Conservation (phyloP, 345 rosid species). For the Aquilaria sinensis region DNA sequence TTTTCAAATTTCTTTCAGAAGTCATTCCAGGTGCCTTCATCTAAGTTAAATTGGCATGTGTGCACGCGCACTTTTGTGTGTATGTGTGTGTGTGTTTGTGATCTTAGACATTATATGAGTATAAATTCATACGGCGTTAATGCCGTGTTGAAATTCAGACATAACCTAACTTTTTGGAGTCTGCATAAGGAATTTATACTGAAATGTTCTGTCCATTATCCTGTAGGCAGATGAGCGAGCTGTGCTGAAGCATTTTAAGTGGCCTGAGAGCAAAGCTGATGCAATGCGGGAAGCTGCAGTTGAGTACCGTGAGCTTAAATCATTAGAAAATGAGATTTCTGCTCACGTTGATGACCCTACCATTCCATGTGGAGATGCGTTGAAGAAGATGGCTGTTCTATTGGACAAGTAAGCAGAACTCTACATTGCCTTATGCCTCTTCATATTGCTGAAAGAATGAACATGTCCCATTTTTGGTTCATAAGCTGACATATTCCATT, state of each 20-base stretch:
- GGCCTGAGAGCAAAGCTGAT: conserved; percentile 96
- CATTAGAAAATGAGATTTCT: conserved; percentile 58
- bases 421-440: not conserved
- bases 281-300: conserved; percentile 83
- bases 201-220: not conserved
- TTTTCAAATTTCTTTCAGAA: too few relatives aligned
- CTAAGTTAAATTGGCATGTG: too few relatives aligned
- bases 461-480: not conserved
- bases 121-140: too few relatives aligned
- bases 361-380: conserved; percentile 52
- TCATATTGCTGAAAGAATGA: conserved; percentile 1
- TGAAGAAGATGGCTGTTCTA: conserved; percentile 73
- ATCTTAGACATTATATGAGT: too few relatives aligned
- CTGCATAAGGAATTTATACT: too few relatives aligned
- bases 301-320: conserved; percentile 71
- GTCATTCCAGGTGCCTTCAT: too few relatives aligned
- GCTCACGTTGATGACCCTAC: conserved; percentile 44
- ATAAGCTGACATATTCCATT: conserved; percentile 9
- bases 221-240: conserved; percentile 84
- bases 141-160: too few relatives aligned
- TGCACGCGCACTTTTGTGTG: too few relatives aligned
- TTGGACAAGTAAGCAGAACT: conserved; percentile 57
- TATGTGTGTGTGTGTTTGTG: too few relatives aligned
- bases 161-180: too few relatives aligned
- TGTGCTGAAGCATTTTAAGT: conserved; percentile 86